Evolutionary conservation across 768 basidiomycete genomes (phyloP), one percentile per base, ranked within the genome.

Genomic region (Terana coerulea): DNA sequence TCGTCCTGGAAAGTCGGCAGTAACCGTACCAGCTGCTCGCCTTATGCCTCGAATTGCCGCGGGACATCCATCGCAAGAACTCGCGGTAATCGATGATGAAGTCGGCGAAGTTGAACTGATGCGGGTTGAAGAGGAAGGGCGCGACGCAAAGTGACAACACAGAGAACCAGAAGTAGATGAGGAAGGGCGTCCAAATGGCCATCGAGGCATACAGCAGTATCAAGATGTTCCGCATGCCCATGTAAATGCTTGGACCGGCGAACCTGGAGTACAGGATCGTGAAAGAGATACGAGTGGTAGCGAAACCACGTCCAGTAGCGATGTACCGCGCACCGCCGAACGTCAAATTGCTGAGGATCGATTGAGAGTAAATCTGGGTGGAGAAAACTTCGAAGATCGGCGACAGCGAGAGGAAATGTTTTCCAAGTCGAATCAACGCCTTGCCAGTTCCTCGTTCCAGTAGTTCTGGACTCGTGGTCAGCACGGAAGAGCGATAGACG

Each of bases 11-110:
- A 52, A 98, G 80, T 60, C 97, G 91, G 67, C 97, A 99, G 71
- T 98, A 99, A 2, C 97, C 97, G 67, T 98, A 95, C 97, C 97
- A 99, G 58, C 91, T 95, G 72, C 95, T 98, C 44, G 91, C 88
- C 66, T 98, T 95, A 14, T 91, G 88, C 61, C 93, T 77, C 41
- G 97, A 97, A 71, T 98, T 99, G 51, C 97, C 97, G 51, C 97
- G 83, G 9, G 92, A 97, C 95, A 99, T 98, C 97, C 97, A 99
- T 42, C 97, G 85, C 42, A 99, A 69, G 76, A 95, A 98, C 66
- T 99, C 97, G 51, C 97, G 86, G 68, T 98, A 98, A 71, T 99
- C 97, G 66, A 98, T 93, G 72, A 98, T 88, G 72, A 95, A 99
- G 72, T 99, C 97, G 61, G 91, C 72, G 67, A 86, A 91, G 9